Base-by-base conservation (phyloP, 176 grass and related monocot species). In the Triticum aestivum region DNA sequence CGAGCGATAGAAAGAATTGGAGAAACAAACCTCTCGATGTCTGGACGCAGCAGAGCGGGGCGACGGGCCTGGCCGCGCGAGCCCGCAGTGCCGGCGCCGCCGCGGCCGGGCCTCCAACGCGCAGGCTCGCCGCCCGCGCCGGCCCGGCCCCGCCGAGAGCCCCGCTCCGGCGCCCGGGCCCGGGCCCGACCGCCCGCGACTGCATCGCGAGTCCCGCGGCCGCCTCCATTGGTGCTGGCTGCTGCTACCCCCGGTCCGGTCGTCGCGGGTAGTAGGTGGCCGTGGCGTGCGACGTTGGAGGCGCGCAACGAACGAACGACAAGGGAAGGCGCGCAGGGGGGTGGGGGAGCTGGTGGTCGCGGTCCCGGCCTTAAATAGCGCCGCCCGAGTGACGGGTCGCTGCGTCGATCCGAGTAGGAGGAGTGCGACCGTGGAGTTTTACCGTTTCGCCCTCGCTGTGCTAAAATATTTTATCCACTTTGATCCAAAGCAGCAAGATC, bases 21-120 rank as follows among this genome's bases (percentile, higher is more conserved):
- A 12, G 10, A 15, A 13, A 30, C 64, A 30, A 0, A 95, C 93
- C 93, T 82, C 61, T 37, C 12, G 83, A 84, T 75, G 85, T 78
- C 73, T 70, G 88, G 42, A 34, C 26, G 52, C 83, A 91, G 73
- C 38, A 76, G 9, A 81, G 61, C 69, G 78, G 83, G 20, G 47
- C 88, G 34, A 82, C 26, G 26, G 83, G 69, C 45, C 13, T 81
- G 69, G 69, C 21, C 24, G 33, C 9, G 26, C 82, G 77, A 80
- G 26, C 29, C 69, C 68, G 44, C 34, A 80, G 59, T 23, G 61
- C 69, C 44, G 44, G 11, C 44, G 44, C 44, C 0, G 42, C 3
- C 20, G 68, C 76, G 30, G 66, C 42, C 0, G 64, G 35, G 23
- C 73, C 77, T 27, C 84, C 77, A 32, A 81, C 13, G 54, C 85